phyloP scores from a whole-genome alignment of 2,329 filamentous ascomycete species.

The Pseudogymnoascus sp. region DNA sequence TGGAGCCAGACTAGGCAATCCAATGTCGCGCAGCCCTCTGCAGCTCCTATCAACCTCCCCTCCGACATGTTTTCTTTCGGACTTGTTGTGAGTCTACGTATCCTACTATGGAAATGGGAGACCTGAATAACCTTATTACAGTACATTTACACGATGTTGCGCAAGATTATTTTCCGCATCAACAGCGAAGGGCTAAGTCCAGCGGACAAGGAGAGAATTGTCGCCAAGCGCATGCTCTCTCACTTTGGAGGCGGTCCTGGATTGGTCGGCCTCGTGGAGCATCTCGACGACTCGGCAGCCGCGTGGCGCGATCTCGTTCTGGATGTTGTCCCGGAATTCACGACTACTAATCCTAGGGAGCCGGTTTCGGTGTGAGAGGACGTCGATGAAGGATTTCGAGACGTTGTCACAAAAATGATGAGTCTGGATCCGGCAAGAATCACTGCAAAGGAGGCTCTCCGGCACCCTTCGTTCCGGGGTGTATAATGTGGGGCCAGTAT shows the following conservation, averaged over 20 bases:
- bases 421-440: constrained; percentile 34
- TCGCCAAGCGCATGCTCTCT: constrained; percentile 40
- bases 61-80: constrained; percentile 40
- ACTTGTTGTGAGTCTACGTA: constrained; percentile 31
- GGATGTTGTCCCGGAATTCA: background rate
- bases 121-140: constrained; percentile 17
- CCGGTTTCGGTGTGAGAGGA: constrained; percentile 36
- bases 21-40: constrained; percentile 39
- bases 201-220: constrained; percentile 27
- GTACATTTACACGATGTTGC: constrained; percentile 40
- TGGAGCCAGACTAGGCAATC: constrained; percentile 35
- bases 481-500: constrained; percentile 21
- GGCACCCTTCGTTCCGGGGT: constrained; percentile 25
- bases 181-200: constrained; percentile 14
- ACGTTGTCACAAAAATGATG: constrained; percentile 34
- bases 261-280: constrained; percentile 34
- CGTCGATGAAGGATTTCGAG: constrained; percentile 34
- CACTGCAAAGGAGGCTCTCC: constrained; percentile 33
- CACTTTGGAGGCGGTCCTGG: constrained; percentile 39
- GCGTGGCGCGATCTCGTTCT: background rate
- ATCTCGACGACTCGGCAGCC: constrained; percentile 29
- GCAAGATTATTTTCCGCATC: constrained; percentile 34
- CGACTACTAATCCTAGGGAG: constrained; percentile 32
- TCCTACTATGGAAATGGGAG: background rate
- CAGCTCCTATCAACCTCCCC: constrained; percentile 31